Evolutionary conservation across 1,284 basidiomycete genomes (phyloP), one percentile per base, ranked within the genome.

Genomic region (Abortiporus biennis): DNA sequence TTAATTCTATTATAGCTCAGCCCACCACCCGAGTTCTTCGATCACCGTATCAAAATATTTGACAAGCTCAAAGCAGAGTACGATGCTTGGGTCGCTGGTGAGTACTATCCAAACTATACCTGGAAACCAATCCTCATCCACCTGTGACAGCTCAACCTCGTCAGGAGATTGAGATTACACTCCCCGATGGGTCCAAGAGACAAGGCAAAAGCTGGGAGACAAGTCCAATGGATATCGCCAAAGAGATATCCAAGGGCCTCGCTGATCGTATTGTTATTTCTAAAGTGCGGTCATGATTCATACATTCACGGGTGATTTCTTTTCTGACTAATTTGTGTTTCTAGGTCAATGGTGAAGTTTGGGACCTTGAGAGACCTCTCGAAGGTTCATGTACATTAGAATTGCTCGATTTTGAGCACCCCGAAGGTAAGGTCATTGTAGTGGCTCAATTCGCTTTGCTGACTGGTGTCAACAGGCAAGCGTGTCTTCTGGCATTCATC

Each of bases 401-500:
- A 53, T 61, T 99, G 17, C 76, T 99, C 42, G 92, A 97, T 66
- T 99, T 99, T 58, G 92, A 98, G 40, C 81, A 94, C 50, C 85
- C 89, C 6, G 93, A 98, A 74, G 95, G 93, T 79, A 55, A 51
- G 51, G n/a, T n/a, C n/a, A n/a, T n/a, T n/a, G n/a, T n/a, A n/a
- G n/a, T n/a, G n/a, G n/a, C 32, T 8, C 4, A 34, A 15, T 19
- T 34, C 6, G 6, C 15, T 15, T 34, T 15, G 27, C 9, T 30
- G n/a, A n/a, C n/a, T n/a, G n/a, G n/a, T 23, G 3, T 27, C n/a
- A 12, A 4, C 53, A 88, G 86, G 92, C 43, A 92, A 95, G 63
- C 85, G 85, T 54, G 96, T 99, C 25, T 99, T 99, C 72, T 99
- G 96, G 96, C 96, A 99, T 63, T 98, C 95, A 19, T 98, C 94